Base-by-base conservation (phyloP, 805 yeast species). In the Lipomyces starkeyi region DNA sequence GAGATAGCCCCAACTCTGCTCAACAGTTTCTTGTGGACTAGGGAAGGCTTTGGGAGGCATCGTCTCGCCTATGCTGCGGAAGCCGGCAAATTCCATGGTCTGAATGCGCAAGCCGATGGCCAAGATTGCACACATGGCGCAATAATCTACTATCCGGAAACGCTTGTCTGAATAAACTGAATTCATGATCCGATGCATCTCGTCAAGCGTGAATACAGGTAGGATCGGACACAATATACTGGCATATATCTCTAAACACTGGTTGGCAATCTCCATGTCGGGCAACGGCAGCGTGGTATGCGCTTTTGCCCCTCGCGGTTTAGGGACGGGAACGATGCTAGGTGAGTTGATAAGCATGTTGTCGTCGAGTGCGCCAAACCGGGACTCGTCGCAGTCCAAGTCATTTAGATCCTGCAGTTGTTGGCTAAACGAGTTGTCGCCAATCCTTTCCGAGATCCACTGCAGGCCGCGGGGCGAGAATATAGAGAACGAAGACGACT, bases 401-500 rank as follows among this genome's bases (percentile, higher is more conserved):
- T 34, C 59, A 20, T 20, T 17, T 32, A 61, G n/a, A n/a, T 22
- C n/a, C 34, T 49, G 43, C 14, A 66, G 34, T 22, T 55, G 57
- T 11, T 61, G 43, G 52, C 55, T 63, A 29, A 66, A 59, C 27
- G 40, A 43, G n/a, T 35, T 49, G 58, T 40, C 62, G 40, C 73
- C 74, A 27, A 64, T 65, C 52, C 69, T 64, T 43, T 62, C 66
- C 43, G 57, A 57, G n/a, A 73, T 73, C 75, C 75, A 73, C 32
- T 62, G 32, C 32, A 73, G 37, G 2, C 75, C 75, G 29, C 61
- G 64, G 4, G 70, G 66, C 4, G 75, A 73, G 25, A 73, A 64
- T 2, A 73, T 58, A 1, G 71, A 60, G 27, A 68, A 71, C 14
- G 63, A 47, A 1, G 75, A 71, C 7, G 73, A 58, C 27, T 61